These are phyloP conservation scores for Lipomyces yamadae DNA, from an alignment of 805 yeast genomes.

Conservation along the genomic window DNA sequence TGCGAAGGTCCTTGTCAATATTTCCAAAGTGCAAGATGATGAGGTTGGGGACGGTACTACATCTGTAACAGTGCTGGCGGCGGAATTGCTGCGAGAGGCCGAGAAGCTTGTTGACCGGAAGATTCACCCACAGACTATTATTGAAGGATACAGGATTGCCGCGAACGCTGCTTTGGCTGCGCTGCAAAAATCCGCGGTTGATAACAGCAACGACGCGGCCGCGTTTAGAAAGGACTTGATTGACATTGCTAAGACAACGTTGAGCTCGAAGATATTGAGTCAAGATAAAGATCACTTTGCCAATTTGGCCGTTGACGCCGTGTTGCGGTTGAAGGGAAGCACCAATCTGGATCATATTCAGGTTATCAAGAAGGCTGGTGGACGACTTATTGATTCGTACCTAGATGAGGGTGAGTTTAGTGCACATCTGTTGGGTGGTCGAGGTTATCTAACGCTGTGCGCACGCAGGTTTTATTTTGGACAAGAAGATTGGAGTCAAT, in stretches of 20 bases:
- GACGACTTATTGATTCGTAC: constrained; percentile 86
- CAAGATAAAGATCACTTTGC: constrained; percentile 93
- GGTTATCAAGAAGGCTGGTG: constrained; percentile 91
- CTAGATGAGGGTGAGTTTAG: constrained; percentile 77
- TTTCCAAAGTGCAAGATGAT: constrained; percentile 94
- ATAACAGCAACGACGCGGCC: constrained; percentile 63
- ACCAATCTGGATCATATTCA: constrained; percentile 91
- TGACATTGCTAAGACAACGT: constrained; percentile 89
- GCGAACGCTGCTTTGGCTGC: constrained; percentile 80
- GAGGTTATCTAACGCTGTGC: neutral
- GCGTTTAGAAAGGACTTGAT: constrained; percentile 75
- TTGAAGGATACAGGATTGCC: constrained; percentile 93
- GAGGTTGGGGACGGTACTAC: constrained; percentile 99
- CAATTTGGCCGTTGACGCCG: constrained; percentile 90
- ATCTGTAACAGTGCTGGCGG: constrained; percentile 90
- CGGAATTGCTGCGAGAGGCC: constrained; percentile 93
- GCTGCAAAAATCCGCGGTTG: constrained; percentile 76
- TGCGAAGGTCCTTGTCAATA: constrained; percentile 92
- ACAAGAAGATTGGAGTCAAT: constrained; percentile 89
- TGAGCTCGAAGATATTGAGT: constrained; percentile 90
- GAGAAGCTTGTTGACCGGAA: constrained; percentile 88
- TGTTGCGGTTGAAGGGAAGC: constrained; percentile 81
- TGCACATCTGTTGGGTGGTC: neutral
- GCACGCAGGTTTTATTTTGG: constrained; percentile 64
- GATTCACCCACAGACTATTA: constrained; percentile 97